Evolutionary conservation across 2,329 filamentous ascomycete genomes (phyloP), one percentile per base, ranked within the genome.

Genomic region (Venturia nashicola): DNA sequence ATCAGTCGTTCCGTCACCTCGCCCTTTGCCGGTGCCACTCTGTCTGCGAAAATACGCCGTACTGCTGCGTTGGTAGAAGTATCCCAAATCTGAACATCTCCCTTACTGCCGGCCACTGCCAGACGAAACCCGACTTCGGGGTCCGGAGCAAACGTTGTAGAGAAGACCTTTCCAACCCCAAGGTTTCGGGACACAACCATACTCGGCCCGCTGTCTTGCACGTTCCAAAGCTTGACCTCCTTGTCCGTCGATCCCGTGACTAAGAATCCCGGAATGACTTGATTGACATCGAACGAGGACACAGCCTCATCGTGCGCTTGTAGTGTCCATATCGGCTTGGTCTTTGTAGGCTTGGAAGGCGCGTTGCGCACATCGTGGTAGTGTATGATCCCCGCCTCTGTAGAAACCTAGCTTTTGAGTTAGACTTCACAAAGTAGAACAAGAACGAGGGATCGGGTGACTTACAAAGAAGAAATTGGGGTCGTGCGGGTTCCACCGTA

Each of bases 141-240:
- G 73, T 99, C 94, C 0, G 94, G 93, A 4, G 89, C 94, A 74
- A 97, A 99, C 7, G 83, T 84, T 2, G 92, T 89, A 12, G 90
- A 90, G 76, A 99, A 99, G 44, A 99, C 89, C 77, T 93, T 95
- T 66, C 94, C 94, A 20, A 99, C 90, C 63, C 95, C 94, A 57
- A 97, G 79, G 74, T 97, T 93, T 68, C 94, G 86, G 34, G 90
- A 89, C 5, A 95, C 90, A 1, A 99, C 91, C 84, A 99, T 89
- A 66, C 86, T 89, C 1, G 94, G 94, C 2, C 91, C 91, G 48
- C 84, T 83, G 14, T 87, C 76, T 69, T 88, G 83, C 65, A 97
- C 86, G 76, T 96, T 96, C 94, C 94, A 99, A 65, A 99, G 81
- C 81, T 99, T 99, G 70, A 97, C 91, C 6, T 88, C 90, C 79